These are phyloP conservation scores for Gossypium herbaceum DNA, from an alignment of 345 rosid genomes.

Conservation along the genomic window DNA sequence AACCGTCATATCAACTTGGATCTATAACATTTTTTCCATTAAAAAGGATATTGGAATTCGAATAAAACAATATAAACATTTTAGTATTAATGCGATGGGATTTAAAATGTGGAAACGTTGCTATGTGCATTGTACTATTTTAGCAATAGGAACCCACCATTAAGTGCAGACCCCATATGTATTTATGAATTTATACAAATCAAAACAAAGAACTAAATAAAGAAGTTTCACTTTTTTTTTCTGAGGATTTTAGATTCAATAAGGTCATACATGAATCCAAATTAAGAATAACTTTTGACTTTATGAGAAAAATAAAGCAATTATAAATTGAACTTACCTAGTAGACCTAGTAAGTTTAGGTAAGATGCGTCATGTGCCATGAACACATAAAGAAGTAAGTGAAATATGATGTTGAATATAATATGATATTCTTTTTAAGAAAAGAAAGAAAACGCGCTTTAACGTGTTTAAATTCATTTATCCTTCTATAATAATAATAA, in stretches of 20 bases:
- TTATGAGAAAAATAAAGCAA: background rate
- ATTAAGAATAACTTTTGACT: background rate
- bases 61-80: background rate
- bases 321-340: background rate
- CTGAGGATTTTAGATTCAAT: background rate
- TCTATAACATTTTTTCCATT: no score
- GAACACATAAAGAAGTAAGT: no score
- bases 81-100: background rate
- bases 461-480: accelerated
- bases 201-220: background rate
- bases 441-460: accelerated
- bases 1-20: no score
- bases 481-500: accelerated
- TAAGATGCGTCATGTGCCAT: background rate
- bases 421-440: no score
- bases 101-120: background rate
- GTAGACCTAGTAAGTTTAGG: background rate
- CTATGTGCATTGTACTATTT: background rate
- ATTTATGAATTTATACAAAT: no score
- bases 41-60: background rate
- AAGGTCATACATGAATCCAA: background rate
- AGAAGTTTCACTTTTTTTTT: background rate
- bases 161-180: background rate
- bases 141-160: background rate
- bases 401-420: no score